Conservation (phyloP, 306 rosid species). For the Vigna nakashimae region DNA sequence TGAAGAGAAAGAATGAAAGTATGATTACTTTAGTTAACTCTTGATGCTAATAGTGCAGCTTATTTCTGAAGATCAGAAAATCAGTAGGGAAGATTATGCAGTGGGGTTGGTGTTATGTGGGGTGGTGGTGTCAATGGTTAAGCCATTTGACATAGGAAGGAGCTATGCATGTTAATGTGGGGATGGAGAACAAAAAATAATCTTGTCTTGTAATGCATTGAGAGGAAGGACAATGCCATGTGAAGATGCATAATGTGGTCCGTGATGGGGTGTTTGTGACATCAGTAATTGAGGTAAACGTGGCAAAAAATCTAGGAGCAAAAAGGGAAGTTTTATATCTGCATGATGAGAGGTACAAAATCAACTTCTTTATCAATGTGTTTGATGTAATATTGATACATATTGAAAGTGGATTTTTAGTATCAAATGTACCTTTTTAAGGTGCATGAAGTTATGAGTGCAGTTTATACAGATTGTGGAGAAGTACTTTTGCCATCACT, state of each 20-base stretch:
- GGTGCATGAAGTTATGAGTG: background rate
- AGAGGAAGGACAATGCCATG: background rate
- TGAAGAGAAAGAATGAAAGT: background rate
- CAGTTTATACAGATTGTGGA: background rate
- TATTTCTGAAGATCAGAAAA: constrained; percentile 9
- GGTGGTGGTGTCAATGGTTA: background rate
- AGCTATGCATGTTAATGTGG: background rate
- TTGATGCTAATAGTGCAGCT: background rate
- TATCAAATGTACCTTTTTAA: background rate
- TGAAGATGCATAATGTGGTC: constrained; percentile 34
- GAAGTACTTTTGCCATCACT: constrained; percentile 1
- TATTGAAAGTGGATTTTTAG: no score
- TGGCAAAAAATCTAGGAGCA: background rate
- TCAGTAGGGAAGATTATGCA: background rate
- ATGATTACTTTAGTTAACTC: background rate
- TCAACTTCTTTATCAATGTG: background rate
- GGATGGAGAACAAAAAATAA: constrained; percentile 27
- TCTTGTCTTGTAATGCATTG: constrained; percentile 19
- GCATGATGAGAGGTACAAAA: background rate
- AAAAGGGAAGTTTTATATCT: background rate
- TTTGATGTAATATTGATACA: background rate
- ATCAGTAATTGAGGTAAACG: background rate
- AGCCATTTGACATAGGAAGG: background rate
- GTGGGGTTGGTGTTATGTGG: background rate
- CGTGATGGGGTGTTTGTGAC: background rate